Evolutionary conservation across 148 eudicot species (phyloP), one percentile per base, ranked within the genome.

Genomic region (Polygonum maritimum): DNA sequence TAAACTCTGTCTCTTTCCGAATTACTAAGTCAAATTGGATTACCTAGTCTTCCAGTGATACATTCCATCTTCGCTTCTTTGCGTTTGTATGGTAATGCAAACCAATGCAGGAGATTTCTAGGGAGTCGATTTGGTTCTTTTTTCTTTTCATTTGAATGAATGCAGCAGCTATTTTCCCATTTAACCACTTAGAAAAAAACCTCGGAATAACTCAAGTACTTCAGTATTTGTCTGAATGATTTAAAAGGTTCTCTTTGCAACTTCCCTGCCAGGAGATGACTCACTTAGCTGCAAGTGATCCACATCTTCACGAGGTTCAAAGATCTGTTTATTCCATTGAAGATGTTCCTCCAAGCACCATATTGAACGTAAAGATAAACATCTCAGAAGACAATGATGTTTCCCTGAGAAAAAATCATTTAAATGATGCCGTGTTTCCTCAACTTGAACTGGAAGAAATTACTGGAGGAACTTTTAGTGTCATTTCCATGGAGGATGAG

Each of bases 391-490:
- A 45, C n/a, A 36, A n/a, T 41, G 49, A 72, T 44, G 72, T 79
- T 65, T 72, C 54, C 77, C 44, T 76, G 76, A 18, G 96, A 90
- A 76, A 90, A 84, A 77, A 77, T 35, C 79, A 79, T 71, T 69
- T 73, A 70, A 31, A 33, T 77, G 77, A 76, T 35, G 14, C 71
- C 69, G n/a, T 49, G 35, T 88, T 88, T 79, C 97, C 92, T 44
- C 85, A 87, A 67, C 81, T 89, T 35, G 98, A 95, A 87, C 89
- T 92, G 73, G 88, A 88, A 77, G 91, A 89, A 79, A 85, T 83
- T 73, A 83, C 80, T 80, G 77, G 85, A 63, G 92, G 79, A 81
- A 81, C 86, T 79, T 60, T 76, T 72, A 48, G 75, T 55, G 39
- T 69, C 69, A 67, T 71, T 38, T 76, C 62, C 69, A 67, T 73